A percentile compares a stretch with the other conserved stretches of the same genome.
phyloP scores from a whole-genome alignment of 2,329 filamentous ascomycete species.

The Macrophomina tecta region DNA sequence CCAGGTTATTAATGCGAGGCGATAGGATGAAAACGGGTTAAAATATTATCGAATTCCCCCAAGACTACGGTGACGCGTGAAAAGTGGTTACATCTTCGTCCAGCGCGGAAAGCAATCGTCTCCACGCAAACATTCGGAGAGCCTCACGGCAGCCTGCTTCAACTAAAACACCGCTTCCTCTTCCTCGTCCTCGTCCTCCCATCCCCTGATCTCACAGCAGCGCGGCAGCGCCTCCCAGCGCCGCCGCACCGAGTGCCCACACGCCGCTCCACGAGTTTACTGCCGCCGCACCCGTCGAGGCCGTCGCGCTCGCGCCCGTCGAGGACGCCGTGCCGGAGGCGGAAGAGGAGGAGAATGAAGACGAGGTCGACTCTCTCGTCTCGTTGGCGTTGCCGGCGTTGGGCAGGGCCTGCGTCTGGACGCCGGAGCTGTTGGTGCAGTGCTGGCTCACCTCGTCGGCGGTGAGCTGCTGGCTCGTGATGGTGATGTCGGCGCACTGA shows the following conservation, averaged over 20 bases:
- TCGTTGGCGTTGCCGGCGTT: conserved; percentile 57
- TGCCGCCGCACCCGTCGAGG: conserved; percentile 5
- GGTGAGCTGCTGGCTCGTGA: conserved; percentile 59
- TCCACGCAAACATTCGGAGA: no score
- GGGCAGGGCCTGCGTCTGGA: conserved; percentile 46
- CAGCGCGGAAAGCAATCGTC: no score
- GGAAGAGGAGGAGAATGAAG: conserved; percentile 30
- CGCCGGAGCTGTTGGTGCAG: conserved; percentile 65
- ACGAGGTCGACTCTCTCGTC: conserved; percentile 45
- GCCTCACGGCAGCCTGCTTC: no score
- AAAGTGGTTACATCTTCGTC: no score
- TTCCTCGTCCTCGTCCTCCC: neutral
- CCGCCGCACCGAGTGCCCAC: conserved; percentile 5
- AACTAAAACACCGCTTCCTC: neutral
- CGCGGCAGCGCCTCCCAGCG: neutral
- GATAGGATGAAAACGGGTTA: no score
- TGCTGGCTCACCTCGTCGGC: conserved; percentile 52
- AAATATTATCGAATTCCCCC: no score
- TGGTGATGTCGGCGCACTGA: conserved; percentile 76
- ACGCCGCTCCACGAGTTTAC: conserved; percentile 5
- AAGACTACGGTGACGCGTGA: no score
- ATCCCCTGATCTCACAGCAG: neutral
- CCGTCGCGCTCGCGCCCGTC: conserved; percentile 22
- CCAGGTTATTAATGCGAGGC: no score
- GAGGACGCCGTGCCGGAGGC: conserved; percentile 26